phyloP scores from a whole-genome alignment of 225 moss, liverwort and hornwort species.

The Pseudisothecium myosuroides region DNA sequence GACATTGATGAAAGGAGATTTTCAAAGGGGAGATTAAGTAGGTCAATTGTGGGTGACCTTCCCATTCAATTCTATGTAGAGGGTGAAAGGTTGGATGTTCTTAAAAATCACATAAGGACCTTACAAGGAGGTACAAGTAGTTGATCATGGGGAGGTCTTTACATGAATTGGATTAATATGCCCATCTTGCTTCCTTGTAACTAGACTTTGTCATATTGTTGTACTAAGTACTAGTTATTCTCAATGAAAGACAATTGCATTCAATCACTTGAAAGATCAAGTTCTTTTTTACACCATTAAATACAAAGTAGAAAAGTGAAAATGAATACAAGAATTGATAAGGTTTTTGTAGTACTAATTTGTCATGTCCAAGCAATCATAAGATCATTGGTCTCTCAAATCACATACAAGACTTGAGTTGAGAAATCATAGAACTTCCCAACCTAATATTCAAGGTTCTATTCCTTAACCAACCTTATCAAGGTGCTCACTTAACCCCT shows the following conservation, averaged over 20 bases:
- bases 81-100: too few relatives aligned
- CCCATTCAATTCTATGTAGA: too few relatives aligned
- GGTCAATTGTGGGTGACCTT: background rate
- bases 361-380: background rate
- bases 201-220: background rate
- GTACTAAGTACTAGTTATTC: background rate
- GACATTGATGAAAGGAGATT: too few relatives aligned
- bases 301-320: background rate
- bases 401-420: background rate
- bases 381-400: background rate
- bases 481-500: background rate
- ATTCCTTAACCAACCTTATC: background rate
- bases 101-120: too few relatives aligned
- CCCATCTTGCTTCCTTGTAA: background rate
- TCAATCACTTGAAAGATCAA: background rate
- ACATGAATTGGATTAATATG: background rate
- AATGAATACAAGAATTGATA: background rate
- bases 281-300: background rate
- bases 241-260: background rate
- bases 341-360: background rate
- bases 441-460: accelerated
- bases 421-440: background rate
- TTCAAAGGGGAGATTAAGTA: background rate
- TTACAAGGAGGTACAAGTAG: background rate
- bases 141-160: background rate